Evolutionary conservation across 2,329 filamentous ascomycete genomes (phyloP).

Genomic region (Fusarium annulatum): DNA sequence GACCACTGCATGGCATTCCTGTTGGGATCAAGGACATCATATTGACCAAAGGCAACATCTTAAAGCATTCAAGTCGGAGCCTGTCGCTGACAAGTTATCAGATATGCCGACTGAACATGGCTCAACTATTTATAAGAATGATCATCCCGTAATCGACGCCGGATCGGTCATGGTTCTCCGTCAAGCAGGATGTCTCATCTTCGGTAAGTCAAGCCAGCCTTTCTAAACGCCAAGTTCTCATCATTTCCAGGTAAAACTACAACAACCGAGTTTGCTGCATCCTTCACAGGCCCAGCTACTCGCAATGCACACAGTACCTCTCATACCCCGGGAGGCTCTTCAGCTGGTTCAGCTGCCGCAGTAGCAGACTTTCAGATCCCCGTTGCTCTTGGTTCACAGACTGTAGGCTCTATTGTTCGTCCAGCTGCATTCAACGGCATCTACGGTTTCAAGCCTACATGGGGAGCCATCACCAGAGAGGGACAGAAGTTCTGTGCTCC

Average conservation of each 20-base stretch:
- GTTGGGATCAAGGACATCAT: constrained; percentile 71
- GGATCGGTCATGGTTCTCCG: constrained; percentile 62
- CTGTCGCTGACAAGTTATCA: constrained; percentile 5
- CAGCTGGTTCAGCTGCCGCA: constrained; percentile 73
- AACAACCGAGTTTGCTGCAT: constrained; percentile 67
- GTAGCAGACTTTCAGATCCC: constrained; percentile 74
- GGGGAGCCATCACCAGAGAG: constrained; percentile 70
- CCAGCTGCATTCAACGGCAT: constrained; percentile 74
- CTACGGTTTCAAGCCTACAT: constrained; percentile 74
- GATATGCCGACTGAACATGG: constrained; percentile 67
- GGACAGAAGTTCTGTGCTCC: constrained; percentile 69
- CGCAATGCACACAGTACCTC: constrained; percentile 70
- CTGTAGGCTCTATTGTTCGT: constrained; percentile 71
- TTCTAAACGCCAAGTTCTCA: constrained; percentile 58
- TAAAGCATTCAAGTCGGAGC: constrained; percentile 26
- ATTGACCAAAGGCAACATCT: constrained; percentile 59
- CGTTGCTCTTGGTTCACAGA: constrained; percentile 72
- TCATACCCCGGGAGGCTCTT: constrained; percentile 73
- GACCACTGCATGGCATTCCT: constrained; percentile 67
- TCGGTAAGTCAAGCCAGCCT: constrained; percentile 54
- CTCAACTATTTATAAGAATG: constrained; percentile 62
- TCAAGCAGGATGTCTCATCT: constrained; percentile 64
- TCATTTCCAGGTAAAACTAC: constrained; percentile 55
- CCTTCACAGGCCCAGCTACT: constrained; percentile 60
- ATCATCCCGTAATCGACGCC: constrained; percentile 60